Percentiles rank a stretch among this genome's conserved stretches.
These are phyloP conservation scores for Sporisorium reilianum DNA, from an alignment of 1,284 basidiomycete species.

Conservation along the genomic window DNA sequence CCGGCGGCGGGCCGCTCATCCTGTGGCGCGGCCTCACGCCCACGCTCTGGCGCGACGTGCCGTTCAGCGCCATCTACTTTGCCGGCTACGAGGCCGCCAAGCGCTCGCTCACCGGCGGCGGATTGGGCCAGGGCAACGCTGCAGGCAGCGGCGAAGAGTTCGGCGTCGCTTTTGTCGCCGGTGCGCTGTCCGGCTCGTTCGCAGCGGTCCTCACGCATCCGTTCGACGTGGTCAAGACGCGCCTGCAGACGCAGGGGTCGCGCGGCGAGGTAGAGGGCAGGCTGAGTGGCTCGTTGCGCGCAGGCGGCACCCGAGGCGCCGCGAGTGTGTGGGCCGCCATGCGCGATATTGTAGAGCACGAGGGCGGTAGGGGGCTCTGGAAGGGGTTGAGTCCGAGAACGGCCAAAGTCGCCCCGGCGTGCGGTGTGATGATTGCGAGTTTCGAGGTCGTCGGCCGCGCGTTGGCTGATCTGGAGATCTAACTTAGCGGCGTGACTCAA, in stretches of 20 bases:
- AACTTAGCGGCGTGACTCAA: no score
- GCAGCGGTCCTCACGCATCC: constrained; percentile 92
- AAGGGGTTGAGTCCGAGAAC: constrained; percentile 88
- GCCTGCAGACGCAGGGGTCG: constrained; percentile 75
- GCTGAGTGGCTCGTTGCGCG: constrained; percentile 7
- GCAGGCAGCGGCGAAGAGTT: constrained; percentile 74
- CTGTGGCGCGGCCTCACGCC: constrained; percentile 92
- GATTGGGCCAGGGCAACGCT: constrained; percentile 68
- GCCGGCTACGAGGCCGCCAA: constrained; percentile 71
- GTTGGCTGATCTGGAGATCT: constrained; percentile 45
- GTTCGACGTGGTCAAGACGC: constrained; percentile 95
- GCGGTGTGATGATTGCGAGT: constrained; percentile 95
- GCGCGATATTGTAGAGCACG: constrained; percentile 79
- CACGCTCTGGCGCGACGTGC: constrained; percentile 96
- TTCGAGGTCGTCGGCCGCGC: constrained; percentile 78
- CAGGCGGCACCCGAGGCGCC: background rate
- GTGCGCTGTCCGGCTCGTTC: constrained; percentile 74
- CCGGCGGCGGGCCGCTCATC: constrained; percentile 74
- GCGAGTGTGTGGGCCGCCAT: constrained; percentile 71
- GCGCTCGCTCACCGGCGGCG: constrained; percentile 65
- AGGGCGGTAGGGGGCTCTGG: constrained; percentile 84
- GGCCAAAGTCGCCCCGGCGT: constrained; percentile 97
- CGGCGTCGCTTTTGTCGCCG: constrained; percentile 82
- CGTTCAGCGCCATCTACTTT: constrained; percentile 95
- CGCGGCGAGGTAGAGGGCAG: background rate